Evolutionary conservation across 192 early-diverging fungal species (phyloP), one percentile per base, ranked within the genome.

Genomic region (Coemansia sp.): DNA sequence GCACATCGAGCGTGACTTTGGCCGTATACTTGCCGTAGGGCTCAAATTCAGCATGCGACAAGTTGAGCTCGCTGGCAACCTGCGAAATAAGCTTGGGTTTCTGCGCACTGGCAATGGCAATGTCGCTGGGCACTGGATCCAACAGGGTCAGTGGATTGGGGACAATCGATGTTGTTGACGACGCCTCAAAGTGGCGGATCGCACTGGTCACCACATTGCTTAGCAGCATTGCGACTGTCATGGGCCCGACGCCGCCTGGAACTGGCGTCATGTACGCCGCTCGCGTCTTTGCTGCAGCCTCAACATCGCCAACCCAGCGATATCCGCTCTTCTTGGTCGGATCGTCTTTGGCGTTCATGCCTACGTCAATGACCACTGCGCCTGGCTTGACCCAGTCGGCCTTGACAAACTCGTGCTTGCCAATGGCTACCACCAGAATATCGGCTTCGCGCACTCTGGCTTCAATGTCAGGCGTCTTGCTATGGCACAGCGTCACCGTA

Each of bases 171-270:
- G 60, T 83, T 29, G 65, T 69, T 65, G 67, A 81, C 20, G 77
- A 82, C 54, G 59, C 84, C 35, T 82, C 85, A 56, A 89, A 76
- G 60, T 84, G 90, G 18, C 92, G 83, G 66, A 89, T 84, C 19
- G 93, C 93, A 54, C 88, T 88, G 37, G 86, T 62, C 0, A 93
- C 79, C 9, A 92, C 94, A 79, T 99, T 99, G 58, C 90, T 75
- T 81, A 99, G 80, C 13, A 99, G 81, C 96, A 99, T 98, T 49
- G 94, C 94, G 8, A 99, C 96, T 8, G 97, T 99, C 97, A 99
- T 99, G 6, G 97, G 97, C 0, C 97, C 97, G n/a, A 99, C 97
- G 39, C 97, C 96, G 32, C 96, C 96, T 39, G 97, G 97, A 50
- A 99, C 97, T 2, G 97, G 95, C 10, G 96, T 98, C 68, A 97